Conservation (phyloP, 495 filamentous ascomycete genomes). For the Cudoniella acicularis region DNA sequence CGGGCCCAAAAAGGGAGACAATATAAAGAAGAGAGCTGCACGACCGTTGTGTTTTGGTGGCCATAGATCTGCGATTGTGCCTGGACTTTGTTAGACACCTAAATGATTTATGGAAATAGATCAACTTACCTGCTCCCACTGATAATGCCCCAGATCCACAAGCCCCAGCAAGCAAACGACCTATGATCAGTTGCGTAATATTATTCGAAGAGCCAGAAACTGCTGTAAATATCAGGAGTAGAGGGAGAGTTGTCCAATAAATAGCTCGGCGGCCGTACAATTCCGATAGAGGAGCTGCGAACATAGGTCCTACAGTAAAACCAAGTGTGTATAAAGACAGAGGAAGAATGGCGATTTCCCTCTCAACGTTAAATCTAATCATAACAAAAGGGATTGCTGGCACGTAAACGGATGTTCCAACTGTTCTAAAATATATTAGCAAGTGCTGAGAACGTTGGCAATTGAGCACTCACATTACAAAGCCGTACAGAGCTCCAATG, state of each 20-base stretch:
- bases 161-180: conserved; percentile 53
- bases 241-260: conserved; percentile 46
- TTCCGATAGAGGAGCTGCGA: conserved; percentile 62
- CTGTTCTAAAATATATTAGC: conserved; percentile 11
- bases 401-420: conserved; percentile 14
- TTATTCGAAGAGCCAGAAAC: conserved; percentile 55
- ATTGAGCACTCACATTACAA: conserved; percentile 28
- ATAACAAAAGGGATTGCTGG: conserved; percentile 19
- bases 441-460: not conserved
- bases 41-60: conserved; percentile 55
- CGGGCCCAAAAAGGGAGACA: conserved; percentile 64
- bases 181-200: conserved; percentile 48
- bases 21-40: conserved; percentile 58
- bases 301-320: conserved; percentile 58
- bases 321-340: conserved; percentile 67
- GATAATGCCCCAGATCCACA: conserved; percentile 50
- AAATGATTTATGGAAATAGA: no score
- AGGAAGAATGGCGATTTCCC: conserved; percentile 27
- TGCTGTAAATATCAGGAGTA: conserved; percentile 54
- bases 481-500: conserved; percentile 33
- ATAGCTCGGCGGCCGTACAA: conserved; percentile 60
- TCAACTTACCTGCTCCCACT: conserved; percentile 52
- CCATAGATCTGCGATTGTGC: conserved; percentile 51
- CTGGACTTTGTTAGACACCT: conserved; percentile 3
- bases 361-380: conserved; percentile 9